Percentiles rank a stretch among this genome's conserved stretches.
Evolutionary conservation across 2,329 filamentous ascomycete genomes (phyloP).

Genomic region (Chalaropsis thielavioides): DNA sequence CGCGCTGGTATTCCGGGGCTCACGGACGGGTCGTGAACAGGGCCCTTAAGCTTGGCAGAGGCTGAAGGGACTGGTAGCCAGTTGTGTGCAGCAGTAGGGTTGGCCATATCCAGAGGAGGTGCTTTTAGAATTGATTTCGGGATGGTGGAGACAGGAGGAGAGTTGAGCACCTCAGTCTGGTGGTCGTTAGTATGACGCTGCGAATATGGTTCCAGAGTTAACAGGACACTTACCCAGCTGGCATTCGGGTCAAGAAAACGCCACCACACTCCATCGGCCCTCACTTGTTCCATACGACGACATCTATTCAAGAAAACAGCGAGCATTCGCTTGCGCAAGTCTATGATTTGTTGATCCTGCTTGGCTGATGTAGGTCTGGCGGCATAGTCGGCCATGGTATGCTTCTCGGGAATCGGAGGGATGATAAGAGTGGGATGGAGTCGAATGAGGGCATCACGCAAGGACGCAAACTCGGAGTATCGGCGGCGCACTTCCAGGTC

Average conservation of each 20-base stretch:
- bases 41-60: slow-evolving; percentile 59
- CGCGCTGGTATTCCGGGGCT: slow-evolving; percentile 31
- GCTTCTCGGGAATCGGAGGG: slow-evolving; percentile 95
- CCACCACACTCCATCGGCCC: slow-evolving; percentile 93
- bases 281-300: slow-evolving; percentile 77
- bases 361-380: slow-evolving; percentile 96
- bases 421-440: slow-evolving; percentile 92
- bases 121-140: slow-evolving; percentile 91
- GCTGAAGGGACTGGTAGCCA: slow-evolving; percentile 75
- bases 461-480: slow-evolving; percentile 91
- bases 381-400: slow-evolving; percentile 96
- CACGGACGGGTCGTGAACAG: slow-evolving; percentile 22
- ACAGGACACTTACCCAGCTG: slow-evolving; percentile 61
- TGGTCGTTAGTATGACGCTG: slow-evolving; percentile 19
- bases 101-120: slow-evolving; percentile 88
- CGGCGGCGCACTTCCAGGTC: slow-evolving; percentile 87
- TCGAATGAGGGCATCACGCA: slow-evolving; percentile 75
- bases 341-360: slow-evolving; percentile 93
- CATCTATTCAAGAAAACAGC: slow-evolving; percentile 91
- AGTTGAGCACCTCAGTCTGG: slow-evolving; percentile 86
- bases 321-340: slow-evolving; percentile 91
- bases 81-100: slow-evolving; percentile 71
- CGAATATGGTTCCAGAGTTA: slow-evolving; percentile 13
- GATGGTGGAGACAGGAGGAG: slow-evolving; percentile 76
- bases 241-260: slow-evolving; percentile 94